Base-by-base conservation (phyloP, 73 alveolate species). In the Urostyla sp. region DNA sequence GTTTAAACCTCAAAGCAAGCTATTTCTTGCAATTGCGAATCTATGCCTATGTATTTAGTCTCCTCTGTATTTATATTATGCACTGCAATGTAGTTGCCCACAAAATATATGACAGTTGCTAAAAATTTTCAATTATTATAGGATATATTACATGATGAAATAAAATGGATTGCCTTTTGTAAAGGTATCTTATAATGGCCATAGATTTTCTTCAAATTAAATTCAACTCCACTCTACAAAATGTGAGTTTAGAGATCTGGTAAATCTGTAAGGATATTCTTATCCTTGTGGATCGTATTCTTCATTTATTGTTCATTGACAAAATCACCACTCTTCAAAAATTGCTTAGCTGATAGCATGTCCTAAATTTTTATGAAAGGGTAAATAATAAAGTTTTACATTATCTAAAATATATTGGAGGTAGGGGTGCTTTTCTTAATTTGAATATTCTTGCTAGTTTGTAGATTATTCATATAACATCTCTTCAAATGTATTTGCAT, bases 11-110 rank as follows among this genome's bases (percentile, higher is more conserved):
- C 79, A 63, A 63, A 63, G 36, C 55, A 46, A 30, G 75, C 53
- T 7, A 73, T 52, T 18, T 21, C 35, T 0, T 16, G 21, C 5
- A 73, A 32, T 16, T 73, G 50, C 10, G 32, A 18, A 18, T 73
- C 85, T 5, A 73, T 53, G 15, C 85, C 85, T 1, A 73, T 73
- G 57, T 73, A 73, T 51, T 52, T 34, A 30, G 85, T 73, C 59
- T 73, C 74, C 31, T 73, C 85, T 32, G 43, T 73, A 3, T 15
- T 24, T 16, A 73, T 60, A 51, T 73, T 51, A 21, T 73, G 69
- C 54, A 73, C 44, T 3, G 85, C 85, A 23, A 73, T 3, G 27
- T 73, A 73, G 24, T 51, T 36, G 0, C 85, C 85, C 30, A 36
- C 54, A 54, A 73, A 73, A 34, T 23, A 73, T 48, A 73, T 10